Conservation (phyloP, 768 basidiomycete genomes). For the Lactarius sanguifluus region DNA sequence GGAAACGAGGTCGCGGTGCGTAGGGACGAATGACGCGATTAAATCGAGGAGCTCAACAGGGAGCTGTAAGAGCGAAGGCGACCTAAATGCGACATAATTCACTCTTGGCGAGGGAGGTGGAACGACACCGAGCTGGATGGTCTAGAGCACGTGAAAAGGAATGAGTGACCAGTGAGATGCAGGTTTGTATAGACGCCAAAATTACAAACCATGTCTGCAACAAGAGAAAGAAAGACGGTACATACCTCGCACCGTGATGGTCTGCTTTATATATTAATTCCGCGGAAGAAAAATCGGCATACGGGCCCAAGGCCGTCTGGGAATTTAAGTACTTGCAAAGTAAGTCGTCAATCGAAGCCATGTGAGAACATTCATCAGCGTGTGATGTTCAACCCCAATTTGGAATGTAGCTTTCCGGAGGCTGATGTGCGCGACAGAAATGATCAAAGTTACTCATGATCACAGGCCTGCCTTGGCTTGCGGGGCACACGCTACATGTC, state of each 20-base stretch:
- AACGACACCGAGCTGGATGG: not conserved
- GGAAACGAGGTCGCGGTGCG: conserved; percentile 18
- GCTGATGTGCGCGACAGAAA: not conserved
- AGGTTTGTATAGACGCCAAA: not conserved
- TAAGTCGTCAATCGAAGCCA: not conserved
- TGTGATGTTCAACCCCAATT: not conserved
- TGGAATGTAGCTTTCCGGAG: not conserved
- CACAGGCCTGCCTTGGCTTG: no score
- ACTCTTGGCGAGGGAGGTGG: not conserved
- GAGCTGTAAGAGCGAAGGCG: conserved; percentile 4
- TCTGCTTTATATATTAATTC: not conserved
- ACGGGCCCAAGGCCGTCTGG: not conserved
- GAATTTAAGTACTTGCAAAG: conserved; percentile 1
- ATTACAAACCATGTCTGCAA: not conserved
- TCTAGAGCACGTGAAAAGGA: not conserved
- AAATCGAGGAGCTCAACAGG: conserved; percentile 19
- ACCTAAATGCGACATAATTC: not conserved
- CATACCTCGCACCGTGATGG: not conserved
- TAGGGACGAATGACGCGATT: conserved; percentile 16
- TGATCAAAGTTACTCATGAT: not conserved
- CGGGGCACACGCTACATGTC: conserved; percentile 4
- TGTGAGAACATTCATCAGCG: not conserved
- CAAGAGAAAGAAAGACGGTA: not conserved
- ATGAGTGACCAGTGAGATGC: not conserved
- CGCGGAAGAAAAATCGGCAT: not conserved